Conservation (phyloP, 2,329 filamentous ascomycete genomes). For the Fusarium compactum region DNA sequence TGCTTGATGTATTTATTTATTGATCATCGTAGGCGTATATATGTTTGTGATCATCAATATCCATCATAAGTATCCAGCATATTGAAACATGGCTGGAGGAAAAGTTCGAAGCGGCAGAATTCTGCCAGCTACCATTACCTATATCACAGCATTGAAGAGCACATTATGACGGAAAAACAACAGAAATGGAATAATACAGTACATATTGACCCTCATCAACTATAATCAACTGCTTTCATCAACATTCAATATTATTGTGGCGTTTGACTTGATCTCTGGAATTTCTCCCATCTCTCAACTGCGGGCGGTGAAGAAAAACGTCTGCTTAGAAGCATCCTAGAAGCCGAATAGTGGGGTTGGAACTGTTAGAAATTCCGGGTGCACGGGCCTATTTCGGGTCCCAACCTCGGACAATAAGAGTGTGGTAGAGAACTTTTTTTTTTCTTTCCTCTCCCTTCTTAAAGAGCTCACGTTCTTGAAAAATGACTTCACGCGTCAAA, state of each 20-base stretch:
- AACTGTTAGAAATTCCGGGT: slow-evolving; percentile 23
- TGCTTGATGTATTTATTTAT: neutral
- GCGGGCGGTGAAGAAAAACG: slow-evolving; percentile 38
- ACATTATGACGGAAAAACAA: neutral
- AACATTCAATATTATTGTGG: slow-evolving; percentile 25
- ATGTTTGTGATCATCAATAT: neutral
- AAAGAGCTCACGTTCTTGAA: slow-evolving; percentile 41
- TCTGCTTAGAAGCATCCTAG: slow-evolving; percentile 30
- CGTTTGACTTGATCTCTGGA: slow-evolving; percentile 40
- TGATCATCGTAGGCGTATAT: neutral
- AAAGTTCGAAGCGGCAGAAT: slow-evolving; percentile 11
- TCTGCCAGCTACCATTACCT: neutral
- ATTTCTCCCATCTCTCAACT: slow-evolving; percentile 39
- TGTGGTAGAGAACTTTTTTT: slow-evolving; percentile 50
- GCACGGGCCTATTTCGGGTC: slow-evolving; percentile 44
- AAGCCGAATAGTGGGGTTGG: slow-evolving; percentile 39
- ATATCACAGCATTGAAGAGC: neutral
- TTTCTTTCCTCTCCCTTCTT: slow-evolving; percentile 44
- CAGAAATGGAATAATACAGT: neutral
- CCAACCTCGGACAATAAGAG: slow-evolving; percentile 46
- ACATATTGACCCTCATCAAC: neutral
- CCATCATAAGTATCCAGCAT: neutral
- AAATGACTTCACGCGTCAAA: slow-evolving; percentile 45
- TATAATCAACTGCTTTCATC: neutral
- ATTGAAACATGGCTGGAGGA: neutral